Evolutionary conservation across 75 land plant genomes (phyloP), one percentile per base, ranked within the genome.

Genomic region (Sequoiadendron giganteum): DNA sequence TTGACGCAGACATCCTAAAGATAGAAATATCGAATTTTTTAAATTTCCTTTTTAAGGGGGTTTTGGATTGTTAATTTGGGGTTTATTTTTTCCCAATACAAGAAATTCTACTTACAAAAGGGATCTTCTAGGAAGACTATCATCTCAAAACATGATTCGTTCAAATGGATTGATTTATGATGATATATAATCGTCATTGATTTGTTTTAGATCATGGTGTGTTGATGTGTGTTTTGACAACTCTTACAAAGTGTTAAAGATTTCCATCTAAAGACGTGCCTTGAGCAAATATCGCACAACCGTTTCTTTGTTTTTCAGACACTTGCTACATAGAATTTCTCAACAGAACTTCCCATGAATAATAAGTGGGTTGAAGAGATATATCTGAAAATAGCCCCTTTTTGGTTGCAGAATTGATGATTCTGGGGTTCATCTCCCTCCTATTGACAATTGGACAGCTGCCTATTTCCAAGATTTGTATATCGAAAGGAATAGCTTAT

Each of bases 401-500:
- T 82, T 11, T 10, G 52, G 56, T 36, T 58, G 93, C 91, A 93
- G 95, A 94, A 93, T 88, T 94, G 85, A 94, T 94, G 95, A 77
- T 94, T 47, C 56, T 94, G 86, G 95, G 95, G 9, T 94, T 94
- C 90, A 93, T 94, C 36, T 93, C 94, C 18, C 85, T 94, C 77
- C 88, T 91, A 25, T 87, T 94, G 39, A 91, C 95, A 14, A 88
- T 94, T 40, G 87, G 88, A 15, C 95, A 94, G 85, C 48, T 52
- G 21, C 32, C 87, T 10, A 89, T 94, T 70, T 56, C 91, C 30
- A 79, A 86, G 85, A 89, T 93, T 38, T 93, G 94, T 83, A 89
- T 94, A 38, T 85, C 91, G 9, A 16, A 79, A 36, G 21, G 68
- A 13, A 14, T 86, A 28, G 93, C 88, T 16, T 56, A 54, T 9